Evolutionary conservation across 345 rosid species (phyloP).

Genomic region (Carallia brachiata): DNA sequence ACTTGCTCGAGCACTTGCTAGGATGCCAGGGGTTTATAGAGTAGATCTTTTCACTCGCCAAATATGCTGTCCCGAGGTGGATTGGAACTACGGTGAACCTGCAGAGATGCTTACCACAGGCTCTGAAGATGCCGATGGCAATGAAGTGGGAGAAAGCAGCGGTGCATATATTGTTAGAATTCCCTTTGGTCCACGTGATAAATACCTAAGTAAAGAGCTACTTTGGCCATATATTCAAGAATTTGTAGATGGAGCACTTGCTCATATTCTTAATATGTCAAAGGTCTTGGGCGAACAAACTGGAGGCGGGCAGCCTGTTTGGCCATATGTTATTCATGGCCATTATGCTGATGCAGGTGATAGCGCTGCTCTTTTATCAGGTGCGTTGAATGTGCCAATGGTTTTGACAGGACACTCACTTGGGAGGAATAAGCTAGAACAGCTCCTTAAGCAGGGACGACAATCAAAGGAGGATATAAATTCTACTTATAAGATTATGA

Average conservation of each 20-base stretch:
- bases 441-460: constrained; percentile 90
- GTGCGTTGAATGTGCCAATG: constrained; percentile 97
- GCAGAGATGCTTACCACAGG: constrained; percentile 82
- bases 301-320: constrained; percentile 74
- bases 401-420: constrained; percentile 96
- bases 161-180: constrained; percentile 93
- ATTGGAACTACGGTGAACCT: constrained; percentile 99
- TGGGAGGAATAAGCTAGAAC: constrained; percentile 95
- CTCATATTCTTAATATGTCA: constrained; percentile 88
- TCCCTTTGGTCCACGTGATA: constrained; percentile 89
- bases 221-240: constrained; percentile 93
- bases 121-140: constrained; percentile 56
- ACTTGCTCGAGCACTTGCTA: constrained; percentile 90
- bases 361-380: constrained; percentile 84
- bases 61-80: constrained; percentile 76
- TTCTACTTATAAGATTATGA: constrained; percentile 84
- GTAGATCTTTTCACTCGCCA: constrained; percentile 97
- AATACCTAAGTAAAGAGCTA: constrained; percentile 74
- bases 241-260: constrained; percentile 92
- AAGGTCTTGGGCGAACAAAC: constrained; percentile 86
- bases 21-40: constrained; percentile 94
- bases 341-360: constrained; percentile 99
- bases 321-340: constrained; percentile 97
- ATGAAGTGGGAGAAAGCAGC: constrained; percentile 82
- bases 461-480: constrained; percentile 90